Conservation (phyloP, 2,329 filamentous ascomycete species). For the Arthroderma uncinatum region DNA sequence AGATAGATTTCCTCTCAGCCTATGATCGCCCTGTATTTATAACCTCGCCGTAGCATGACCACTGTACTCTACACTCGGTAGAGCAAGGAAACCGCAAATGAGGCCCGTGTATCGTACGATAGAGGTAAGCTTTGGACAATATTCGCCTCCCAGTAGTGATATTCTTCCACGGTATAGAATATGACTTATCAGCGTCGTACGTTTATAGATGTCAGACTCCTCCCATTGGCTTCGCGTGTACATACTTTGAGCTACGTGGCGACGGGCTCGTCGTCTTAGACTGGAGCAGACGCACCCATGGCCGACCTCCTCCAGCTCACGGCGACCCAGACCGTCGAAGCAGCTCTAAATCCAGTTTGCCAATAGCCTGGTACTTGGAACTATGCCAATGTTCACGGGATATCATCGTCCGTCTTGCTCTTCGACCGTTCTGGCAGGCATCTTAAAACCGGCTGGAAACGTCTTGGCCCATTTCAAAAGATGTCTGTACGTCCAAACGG, state of each 20-base stretch:
- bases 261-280: constrained; percentile 13
- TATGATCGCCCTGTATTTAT: too few species aligned
- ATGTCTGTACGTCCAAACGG: too few species aligned
- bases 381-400: background rate
- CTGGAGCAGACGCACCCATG: constrained; percentile 4
- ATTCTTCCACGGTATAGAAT: too few species aligned
- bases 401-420: background rate
- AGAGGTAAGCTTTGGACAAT: too few species aligned
- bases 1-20: too few species aligned
- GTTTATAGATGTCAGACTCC: constrained; percentile 24
- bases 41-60: too few species aligned
- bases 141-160: too few species aligned
- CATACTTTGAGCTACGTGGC: constrained; percentile 21
- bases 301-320: constrained; percentile 20
- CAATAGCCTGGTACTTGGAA: constrained; percentile 22
- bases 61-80: too few species aligned
- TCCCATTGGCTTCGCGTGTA: constrained; percentile 16
- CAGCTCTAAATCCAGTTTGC: constrained; percentile 24
- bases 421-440: background rate
- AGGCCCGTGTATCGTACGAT: too few species aligned
- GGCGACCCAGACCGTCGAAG: constrained; percentile 25
- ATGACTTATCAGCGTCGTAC: constrained; percentile 17
- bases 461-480: background rate
- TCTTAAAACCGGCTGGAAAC: background rate
- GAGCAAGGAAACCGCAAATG: too few species aligned